These are phyloP conservation scores for Cucurbitaria berberidis DNA, from an alignment of 2,329 filamentous ascomycete species.

Conservation along the genomic window DNA sequence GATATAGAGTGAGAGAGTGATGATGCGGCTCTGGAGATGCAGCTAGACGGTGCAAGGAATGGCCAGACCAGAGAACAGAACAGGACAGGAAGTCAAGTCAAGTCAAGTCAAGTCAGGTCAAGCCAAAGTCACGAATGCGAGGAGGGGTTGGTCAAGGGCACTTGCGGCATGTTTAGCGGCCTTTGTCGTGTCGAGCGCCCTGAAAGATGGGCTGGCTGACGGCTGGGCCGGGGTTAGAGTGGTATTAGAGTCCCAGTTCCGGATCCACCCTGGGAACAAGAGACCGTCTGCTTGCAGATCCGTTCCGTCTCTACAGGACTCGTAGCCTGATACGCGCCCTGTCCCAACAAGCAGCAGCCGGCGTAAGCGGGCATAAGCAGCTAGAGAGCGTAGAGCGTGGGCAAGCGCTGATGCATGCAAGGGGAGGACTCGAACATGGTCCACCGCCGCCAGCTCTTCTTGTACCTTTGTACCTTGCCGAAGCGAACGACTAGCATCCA, in stretches of 20 bases:
- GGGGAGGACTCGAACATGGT: slow-evolving; percentile 43
- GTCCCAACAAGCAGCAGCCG: slow-evolving; percentile 16
- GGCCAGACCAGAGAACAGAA: slow-evolving; percentile 29
- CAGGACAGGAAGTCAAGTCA: too few relatives aligned
- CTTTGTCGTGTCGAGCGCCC: slow-evolving; percentile 34
- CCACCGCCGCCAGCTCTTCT: slow-evolving; percentile 38
- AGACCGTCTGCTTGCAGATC: slow-evolving; percentile 26
- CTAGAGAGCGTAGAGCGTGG: too few relatives aligned
- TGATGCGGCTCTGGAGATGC: slow-evolving; percentile 34
- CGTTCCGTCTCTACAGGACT: too few relatives aligned
- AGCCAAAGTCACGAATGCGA: slow-evolving; percentile 38
- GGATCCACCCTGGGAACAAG: slow-evolving; percentile 35
- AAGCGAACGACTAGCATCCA: slow-evolving; percentile 46
- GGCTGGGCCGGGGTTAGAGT: slow-evolving; percentile 34
- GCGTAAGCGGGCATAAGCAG: too few relatives aligned
- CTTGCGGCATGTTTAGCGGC: slow-evolving; percentile 33
- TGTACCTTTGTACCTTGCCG: slow-evolving; percentile 49
- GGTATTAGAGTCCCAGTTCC: too few relatives aligned
- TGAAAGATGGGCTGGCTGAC: slow-evolving; percentile 29
- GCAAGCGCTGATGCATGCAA: slow-evolving; percentile 48
- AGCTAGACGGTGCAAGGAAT: slow-evolving; percentile 30
- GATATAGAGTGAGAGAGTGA: too few relatives aligned
- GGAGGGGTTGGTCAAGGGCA: slow-evolving; percentile 33
- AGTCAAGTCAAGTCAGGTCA: too few relatives aligned
- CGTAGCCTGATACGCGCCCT: slow-evolving; percentile 1